A percentile compares a stretch with the other conserved stretches of the same genome.
Evolutionary conservation across 768 basidiomycete genomes (phyloP).

Genomic region (Mycena belliarum): DNA sequence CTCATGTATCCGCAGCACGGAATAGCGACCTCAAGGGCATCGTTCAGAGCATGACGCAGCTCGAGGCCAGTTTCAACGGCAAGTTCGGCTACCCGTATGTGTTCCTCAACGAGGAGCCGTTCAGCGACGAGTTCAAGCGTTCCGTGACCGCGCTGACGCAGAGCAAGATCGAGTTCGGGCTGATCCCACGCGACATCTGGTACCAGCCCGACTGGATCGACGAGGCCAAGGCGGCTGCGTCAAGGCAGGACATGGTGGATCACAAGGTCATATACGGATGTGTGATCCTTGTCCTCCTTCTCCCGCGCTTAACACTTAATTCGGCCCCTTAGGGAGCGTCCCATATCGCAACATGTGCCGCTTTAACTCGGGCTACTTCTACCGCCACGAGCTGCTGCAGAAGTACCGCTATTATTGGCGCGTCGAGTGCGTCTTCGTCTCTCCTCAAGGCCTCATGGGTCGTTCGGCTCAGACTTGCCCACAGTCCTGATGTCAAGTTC

Average conservation of each 20-base stretch:
- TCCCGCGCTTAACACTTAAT: not conserved
- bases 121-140: constrained; percentile 74
- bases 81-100: constrained; percentile 83
- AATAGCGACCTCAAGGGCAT: constrained; percentile 64
- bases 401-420: constrained; percentile 65
- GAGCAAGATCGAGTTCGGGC: constrained; percentile 50
- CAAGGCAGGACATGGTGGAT: constrained; percentile 56
- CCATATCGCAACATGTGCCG: constrained; percentile 24
- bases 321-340: not conserved
- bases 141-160: constrained; percentile 32
- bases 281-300: constrained; percentile 24
- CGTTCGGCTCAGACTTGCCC: too few species aligned
- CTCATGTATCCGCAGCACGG: constrained; percentile 40
- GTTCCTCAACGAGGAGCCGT: constrained; percentile 85
- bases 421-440: constrained; percentile 39
- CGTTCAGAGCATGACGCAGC: constrained; percentile 65
- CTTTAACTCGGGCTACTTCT: constrained; percentile 44
- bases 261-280: constrained; percentile 48
- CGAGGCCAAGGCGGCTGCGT: constrained; percentile 59
- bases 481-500: constrained; percentile 52
- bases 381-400: constrained; percentile 51
- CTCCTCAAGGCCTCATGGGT: too few species aligned
- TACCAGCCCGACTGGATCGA: constrained; percentile 78
- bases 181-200: constrained; percentile 76
- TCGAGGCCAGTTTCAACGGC: constrained; percentile 70